Conservation (phyloP, 345 rosid genomes). For the Lepidium didymum region DNA sequence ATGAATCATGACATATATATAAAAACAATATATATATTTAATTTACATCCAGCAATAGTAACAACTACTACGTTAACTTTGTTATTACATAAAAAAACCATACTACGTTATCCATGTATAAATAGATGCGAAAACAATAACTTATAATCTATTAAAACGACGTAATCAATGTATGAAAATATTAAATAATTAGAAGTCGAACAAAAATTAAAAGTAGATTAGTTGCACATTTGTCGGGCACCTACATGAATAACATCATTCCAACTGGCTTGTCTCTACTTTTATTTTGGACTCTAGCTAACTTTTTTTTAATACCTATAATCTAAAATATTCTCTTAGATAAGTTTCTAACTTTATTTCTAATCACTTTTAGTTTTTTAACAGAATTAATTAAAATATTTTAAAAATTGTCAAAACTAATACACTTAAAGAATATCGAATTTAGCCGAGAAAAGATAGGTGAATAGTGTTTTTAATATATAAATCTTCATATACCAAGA, state of each 20-base stretch:
- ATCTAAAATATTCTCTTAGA: background rate
- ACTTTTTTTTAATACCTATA: background rate
- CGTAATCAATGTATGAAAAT: background rate
- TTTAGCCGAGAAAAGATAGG: no score
- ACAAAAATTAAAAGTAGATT: constrained; percentile 13
- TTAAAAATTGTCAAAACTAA: no score
- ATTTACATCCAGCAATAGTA: no score
- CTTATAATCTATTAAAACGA: background rate
- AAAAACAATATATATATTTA: no score
- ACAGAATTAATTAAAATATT: no score
- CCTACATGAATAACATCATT: constrained; percentile 20
- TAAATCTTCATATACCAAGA: no score
- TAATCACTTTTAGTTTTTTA: no score
- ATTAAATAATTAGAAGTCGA: background rate
- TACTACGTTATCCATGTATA: background rate
- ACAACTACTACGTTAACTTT: no score
- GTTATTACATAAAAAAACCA: no score
- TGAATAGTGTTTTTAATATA: no score
- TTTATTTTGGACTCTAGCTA: constrained; percentile 21
- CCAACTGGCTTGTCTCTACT: constrained; percentile 29
- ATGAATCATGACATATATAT: no score
- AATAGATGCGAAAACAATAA: background rate
- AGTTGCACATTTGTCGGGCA: constrained; percentile 29
- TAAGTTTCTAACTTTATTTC: background rate
- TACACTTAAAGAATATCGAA: no score